Evolutionary conservation across 768 basidiomycete species (phyloP).

Genomic region (Hebeloma cylindrosporum): DNA sequence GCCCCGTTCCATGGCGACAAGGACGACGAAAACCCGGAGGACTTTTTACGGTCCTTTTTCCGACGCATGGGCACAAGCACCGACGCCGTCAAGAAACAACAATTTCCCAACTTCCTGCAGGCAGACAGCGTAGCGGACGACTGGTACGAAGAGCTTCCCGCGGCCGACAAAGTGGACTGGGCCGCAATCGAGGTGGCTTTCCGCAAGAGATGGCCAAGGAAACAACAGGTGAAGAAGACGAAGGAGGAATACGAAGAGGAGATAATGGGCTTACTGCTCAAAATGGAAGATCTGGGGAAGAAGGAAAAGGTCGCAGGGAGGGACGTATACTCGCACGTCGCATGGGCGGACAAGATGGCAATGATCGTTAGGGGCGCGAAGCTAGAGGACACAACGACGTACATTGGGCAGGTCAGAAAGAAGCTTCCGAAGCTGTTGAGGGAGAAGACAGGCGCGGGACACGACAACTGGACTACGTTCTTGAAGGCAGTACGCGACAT

Average conservation of each 20-base stretch:
- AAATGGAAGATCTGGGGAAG: constrained; percentile 13
- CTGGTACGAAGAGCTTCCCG: constrained; percentile 15
- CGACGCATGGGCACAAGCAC: background rate
- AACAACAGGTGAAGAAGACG: constrained; percentile 9
- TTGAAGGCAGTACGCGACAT: constrained; percentile 9
- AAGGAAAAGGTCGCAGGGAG: constrained; percentile 12
- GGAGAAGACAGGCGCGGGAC: constrained; percentile 1
- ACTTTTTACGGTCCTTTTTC: constrained; percentile 16
- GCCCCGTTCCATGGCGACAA: constrained; percentile 2
- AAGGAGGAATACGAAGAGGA: constrained; percentile 7
- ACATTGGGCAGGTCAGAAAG: constrained; percentile 9
- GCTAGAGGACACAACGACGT: constrained; percentile 13
- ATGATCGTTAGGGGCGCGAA: constrained; percentile 11
- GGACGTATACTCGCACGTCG: constrained; percentile 21
- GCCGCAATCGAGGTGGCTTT: constrained; percentile 10
- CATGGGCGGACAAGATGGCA: constrained; percentile 25
- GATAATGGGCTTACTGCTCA: constrained; percentile 8
- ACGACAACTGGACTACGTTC: constrained; percentile 15
- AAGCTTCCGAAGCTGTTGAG: constrained; percentile 8
- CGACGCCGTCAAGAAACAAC: constrained; percentile 9
- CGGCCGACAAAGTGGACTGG: constrained; percentile 7
- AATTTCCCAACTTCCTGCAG: constrained; percentile 13
- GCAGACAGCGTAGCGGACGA: constrained; percentile 2
- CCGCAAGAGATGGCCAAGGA: constrained; percentile 17
- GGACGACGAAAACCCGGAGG: constrained; percentile 15